phyloP scores from a whole-genome alignment of 768 basidiomycete species.

The Hysterangium stoloniferum region DNA sequence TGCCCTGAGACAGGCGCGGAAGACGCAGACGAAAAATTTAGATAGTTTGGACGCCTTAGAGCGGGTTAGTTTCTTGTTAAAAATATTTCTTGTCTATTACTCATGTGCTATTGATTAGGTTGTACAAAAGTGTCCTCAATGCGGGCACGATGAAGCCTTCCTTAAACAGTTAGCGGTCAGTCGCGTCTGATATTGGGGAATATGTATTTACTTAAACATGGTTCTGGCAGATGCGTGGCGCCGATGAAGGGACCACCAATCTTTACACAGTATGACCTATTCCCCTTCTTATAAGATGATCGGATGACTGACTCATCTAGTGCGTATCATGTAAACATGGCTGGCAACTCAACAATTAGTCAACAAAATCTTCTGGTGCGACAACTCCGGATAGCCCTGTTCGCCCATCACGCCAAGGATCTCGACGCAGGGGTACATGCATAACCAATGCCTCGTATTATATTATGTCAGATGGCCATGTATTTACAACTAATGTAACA shows the following conservation, averaged over 20 bases:
- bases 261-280: conserved; percentile 74
- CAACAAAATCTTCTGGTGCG: too few relatives aligned
- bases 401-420: too few relatives aligned
- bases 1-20: conserved; percentile 73
- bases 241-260: conserved; percentile 91
- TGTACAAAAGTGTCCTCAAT: conserved; percentile 82
- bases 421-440: too few relatives aligned
- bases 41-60: conserved; percentile 58
- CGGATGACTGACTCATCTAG: conserved; percentile 29
- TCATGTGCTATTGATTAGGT: conserved; percentile 41
- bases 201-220: background rate
- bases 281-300: background rate
- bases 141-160: conserved; percentile 77
- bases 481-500: too few relatives aligned
- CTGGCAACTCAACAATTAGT: conserved; percentile 78
- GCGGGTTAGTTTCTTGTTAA: conserved; percentile 32
- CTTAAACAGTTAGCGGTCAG: conserved; percentile 84
- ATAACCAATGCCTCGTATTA: too few relatives aligned
- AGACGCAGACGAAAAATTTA: conserved; percentile 80
- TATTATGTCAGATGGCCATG: too few relatives aligned
- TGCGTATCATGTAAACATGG: conserved; percentile 71
- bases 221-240: conserved; percentile 61
- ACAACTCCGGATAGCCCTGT: too few relatives aligned
- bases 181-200: conserved; percentile 3
- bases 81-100: conserved; percentile 7